Conservation (phyloP, 1,284 basidiomycete species). For the Baeospora myosura region DNA sequence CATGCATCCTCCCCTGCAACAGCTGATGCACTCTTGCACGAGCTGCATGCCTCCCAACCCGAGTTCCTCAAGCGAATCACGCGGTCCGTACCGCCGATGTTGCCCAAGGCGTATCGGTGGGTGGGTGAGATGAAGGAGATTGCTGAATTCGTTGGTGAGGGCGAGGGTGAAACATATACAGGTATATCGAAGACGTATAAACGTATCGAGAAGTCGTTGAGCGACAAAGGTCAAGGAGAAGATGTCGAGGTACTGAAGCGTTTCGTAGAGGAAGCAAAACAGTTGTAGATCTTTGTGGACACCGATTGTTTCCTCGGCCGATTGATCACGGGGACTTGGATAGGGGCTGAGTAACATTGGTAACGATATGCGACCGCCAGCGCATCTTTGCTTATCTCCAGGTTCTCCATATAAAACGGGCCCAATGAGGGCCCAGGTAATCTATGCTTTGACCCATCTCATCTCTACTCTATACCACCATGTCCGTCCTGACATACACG, state of each 20-base stretch:
- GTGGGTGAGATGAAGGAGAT: conserved; percentile 59
- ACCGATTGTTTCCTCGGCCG: too few species aligned
- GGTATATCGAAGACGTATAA: conserved; percentile 37
- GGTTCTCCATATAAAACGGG: not conserved
- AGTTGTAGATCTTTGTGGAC: conserved; percentile 5
- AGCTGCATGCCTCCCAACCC: conserved; percentile 42
- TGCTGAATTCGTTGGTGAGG: conserved; percentile 41
- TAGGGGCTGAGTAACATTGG: too few species aligned
- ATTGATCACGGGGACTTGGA: too few species aligned
- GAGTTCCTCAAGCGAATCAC: conserved; percentile 33
- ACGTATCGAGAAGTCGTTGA: conserved; percentile 33
- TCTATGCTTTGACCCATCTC: too few species aligned
- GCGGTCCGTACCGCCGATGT: conserved; percentile 36
- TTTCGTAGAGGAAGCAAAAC: conserved; percentile 39
- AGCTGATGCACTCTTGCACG: conserved; percentile 41
- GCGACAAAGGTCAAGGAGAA: conserved; percentile 24
- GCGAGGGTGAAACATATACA: conserved; percentile 37
- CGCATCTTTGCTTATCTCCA: too few species aligned
- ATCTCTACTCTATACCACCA: conserved; percentile 5
- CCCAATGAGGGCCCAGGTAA: too few species aligned
- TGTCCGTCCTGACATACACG: conserved; percentile 20
- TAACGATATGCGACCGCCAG: too few species aligned
- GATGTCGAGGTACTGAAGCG: conserved; percentile 32
- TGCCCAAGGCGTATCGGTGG: conserved; percentile 56
- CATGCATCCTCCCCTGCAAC: conserved; percentile 53